Evolutionary conservation across 306 rosid species (phyloP).

Genomic region (Cicer cuneatum): DNA sequence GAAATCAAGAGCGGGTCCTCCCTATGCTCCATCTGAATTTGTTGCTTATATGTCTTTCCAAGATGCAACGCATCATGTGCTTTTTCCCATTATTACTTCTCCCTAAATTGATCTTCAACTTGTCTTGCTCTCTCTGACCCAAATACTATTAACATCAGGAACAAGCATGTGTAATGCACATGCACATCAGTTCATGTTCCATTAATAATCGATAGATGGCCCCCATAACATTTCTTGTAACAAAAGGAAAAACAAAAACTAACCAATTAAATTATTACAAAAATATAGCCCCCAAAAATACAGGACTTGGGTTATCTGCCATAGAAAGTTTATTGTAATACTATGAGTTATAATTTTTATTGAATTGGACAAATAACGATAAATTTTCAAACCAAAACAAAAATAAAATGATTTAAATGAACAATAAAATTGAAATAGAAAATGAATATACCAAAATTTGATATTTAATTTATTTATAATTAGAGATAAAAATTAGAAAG

Average conservation of each 20-base stretch:
- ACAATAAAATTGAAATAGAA: too few species aligned
- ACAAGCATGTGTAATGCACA: conserved; percentile 59
- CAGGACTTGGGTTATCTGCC: neutral
- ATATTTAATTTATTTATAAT: too few species aligned
- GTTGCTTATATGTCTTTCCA: conserved; percentile 19
- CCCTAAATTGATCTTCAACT: conserved; percentile 40
- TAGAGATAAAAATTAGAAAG: neutral
- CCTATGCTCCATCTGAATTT: conserved; percentile 9
- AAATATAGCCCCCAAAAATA: neutral
- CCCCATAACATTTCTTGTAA: conserved; percentile 23
- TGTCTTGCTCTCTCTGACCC: conserved; percentile 40
- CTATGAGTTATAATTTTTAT: too few species aligned
- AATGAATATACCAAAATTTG: too few species aligned
- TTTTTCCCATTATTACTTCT: conserved; percentile 31
- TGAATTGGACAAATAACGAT: too few species aligned
- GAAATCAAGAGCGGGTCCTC: conserved; percentile 36
- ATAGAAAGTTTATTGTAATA: neutral
- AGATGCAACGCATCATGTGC: conserved; percentile 44
- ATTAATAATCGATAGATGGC: conserved; percentile 17
- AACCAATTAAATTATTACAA: neutral
- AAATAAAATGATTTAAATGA: too few species aligned
- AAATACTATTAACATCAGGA: conserved; percentile 47
- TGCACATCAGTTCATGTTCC: conserved; percentile 51
- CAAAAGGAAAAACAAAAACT: conserved; percentile 12
- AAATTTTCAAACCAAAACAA: too few species aligned